Conservation (phyloP, 352 stramenopile genomes). For the Pythium oligandrum region DNA sequence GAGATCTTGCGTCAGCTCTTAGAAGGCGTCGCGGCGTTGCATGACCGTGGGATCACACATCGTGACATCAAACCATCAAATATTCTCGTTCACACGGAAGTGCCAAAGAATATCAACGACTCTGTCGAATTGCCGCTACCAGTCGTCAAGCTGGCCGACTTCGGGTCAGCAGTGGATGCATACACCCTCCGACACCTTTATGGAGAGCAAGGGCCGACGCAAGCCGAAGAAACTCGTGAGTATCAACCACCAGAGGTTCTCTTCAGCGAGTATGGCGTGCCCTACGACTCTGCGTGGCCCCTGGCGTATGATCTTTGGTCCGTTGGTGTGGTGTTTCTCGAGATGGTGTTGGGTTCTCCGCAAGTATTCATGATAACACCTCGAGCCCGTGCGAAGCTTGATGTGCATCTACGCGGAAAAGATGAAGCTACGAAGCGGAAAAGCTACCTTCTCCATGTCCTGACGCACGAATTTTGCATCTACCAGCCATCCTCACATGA, state of each 20-base stretch:
- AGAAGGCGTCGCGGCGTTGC: constrained; percentile 84
- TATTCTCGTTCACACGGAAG: constrained; percentile 38
- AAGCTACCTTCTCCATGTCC: constrained; percentile 70
- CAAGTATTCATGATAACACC: constrained; percentile 79
- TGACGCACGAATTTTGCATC: constrained; percentile 84
- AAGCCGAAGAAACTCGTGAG: constrained; percentile 91
- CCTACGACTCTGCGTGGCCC: constrained; percentile 56
- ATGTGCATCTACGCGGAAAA: constrained; percentile 64
- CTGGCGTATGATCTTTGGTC: constrained; percentile 89
- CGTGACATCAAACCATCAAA: constrained; percentile 81
- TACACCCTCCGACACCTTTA: constrained; percentile 79
- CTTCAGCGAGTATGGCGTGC: constrained; percentile 46
- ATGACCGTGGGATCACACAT: constrained; percentile 90
- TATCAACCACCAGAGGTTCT: constrained; percentile 94
- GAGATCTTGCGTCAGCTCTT: constrained; percentile 94
- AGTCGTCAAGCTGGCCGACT: constrained; percentile 80
- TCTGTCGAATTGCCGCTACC: constrained; percentile 1
- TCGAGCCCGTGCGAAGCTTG: constrained; percentile 88
- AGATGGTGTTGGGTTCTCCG: constrained; percentile 93
- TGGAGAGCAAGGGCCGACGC: constrained; percentile 57
- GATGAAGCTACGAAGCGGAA: constrained; percentile 35
- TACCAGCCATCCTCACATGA: constrained; percentile 58
- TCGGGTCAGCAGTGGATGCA: constrained; percentile 83
- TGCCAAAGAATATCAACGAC: neutral
- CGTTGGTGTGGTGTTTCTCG: constrained; percentile 94